Percentiles rank a stretch among this genome's conserved stretches.
Conservation (phyloP, 2,329 filamentous ascomycete species). For the Fusarium albosuccineum region DNA sequence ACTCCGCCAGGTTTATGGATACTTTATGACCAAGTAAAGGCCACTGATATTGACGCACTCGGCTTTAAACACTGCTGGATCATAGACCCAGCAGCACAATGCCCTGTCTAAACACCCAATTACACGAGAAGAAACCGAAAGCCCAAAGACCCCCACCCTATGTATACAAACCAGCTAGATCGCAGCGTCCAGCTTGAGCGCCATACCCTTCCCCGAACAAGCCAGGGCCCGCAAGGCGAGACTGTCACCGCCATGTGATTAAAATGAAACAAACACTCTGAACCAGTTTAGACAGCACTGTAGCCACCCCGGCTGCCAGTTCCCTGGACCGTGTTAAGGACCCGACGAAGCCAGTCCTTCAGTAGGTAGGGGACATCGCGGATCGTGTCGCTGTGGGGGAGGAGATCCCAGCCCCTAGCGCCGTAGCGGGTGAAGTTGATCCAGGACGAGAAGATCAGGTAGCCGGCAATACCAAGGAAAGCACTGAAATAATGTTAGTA, state of each 20-base stretch:
- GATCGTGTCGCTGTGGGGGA: constrained; percentile 93
- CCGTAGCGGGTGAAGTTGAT: constrained; percentile 98
- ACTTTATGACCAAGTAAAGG: neutral
- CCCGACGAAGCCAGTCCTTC: constrained; percentile 86
- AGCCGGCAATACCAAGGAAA: constrained; percentile 87
- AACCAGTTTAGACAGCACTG: constrained; percentile 79
- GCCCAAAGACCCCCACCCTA: constrained; percentile 29
- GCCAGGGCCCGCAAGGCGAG: neutral
- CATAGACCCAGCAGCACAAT: constrained; percentile 16
- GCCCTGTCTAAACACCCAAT: constrained; percentile 37
- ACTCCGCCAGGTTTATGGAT: neutral
- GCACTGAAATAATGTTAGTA: constrained; percentile 65
- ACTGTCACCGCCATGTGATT: neutral
- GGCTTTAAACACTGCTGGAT: neutral
- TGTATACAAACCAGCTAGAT: constrained; percentile 45
- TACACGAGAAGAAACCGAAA: constrained; percentile 33
- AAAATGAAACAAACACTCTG: constrained; percentile 11
- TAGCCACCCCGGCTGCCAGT: constrained; percentile 90
- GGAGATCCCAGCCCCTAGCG: constrained; percentile 91
- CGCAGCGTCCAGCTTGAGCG: constrained; percentile 46
- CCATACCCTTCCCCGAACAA: constrained; percentile 28
- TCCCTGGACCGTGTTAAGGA: constrained; percentile 87
- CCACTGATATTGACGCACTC: neutral
- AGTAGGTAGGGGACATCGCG: constrained; percentile 92
- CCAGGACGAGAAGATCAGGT: constrained; percentile 98